These are phyloP conservation scores for Ogataea pini DNA, from an alignment of 805 yeast genomes.

Conservation along the genomic window DNA sequence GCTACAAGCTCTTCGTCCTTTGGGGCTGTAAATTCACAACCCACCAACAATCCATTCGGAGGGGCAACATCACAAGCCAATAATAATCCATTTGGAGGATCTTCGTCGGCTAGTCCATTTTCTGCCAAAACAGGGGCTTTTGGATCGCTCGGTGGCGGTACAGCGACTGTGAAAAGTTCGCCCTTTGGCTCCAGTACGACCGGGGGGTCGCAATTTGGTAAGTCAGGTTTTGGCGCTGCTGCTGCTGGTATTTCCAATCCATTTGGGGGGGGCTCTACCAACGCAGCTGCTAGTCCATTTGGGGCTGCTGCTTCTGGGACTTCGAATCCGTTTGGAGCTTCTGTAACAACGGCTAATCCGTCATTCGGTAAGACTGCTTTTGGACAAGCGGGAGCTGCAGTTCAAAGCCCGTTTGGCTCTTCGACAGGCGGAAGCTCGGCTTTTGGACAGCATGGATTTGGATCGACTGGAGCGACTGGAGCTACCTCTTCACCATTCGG, in stretches of 20 bases:
- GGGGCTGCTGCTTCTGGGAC: conserved; percentile 2
- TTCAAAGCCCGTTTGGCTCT: conserved; percentile 6
- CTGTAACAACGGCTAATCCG: conserved; percentile 11
- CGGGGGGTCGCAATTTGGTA: conserved; percentile 22
- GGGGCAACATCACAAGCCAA: too few relatives aligned
- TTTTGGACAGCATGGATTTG: conserved; percentile 20
- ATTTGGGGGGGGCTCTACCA: not conserved
- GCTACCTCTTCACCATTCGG: not conserved
- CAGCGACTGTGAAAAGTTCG: not conserved
- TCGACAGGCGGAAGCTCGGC: conserved; percentile 6
- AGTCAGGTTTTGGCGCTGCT: conserved; percentile 25
- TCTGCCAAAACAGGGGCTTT: conserved; percentile 17
- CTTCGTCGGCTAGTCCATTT: conserved; percentile 10
- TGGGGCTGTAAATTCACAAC: too few relatives aligned
- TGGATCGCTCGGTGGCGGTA: conserved; percentile 10
- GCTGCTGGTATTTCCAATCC: not conserved
- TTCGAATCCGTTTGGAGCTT: conserved; percentile 20
- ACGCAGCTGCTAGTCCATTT: conserved; percentile 1
- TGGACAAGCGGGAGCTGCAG: conserved; percentile 1
- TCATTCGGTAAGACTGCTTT: conserved; percentile 9
- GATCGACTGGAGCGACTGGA: conserved; percentile 16
- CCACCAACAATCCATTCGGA: too few relatives aligned
- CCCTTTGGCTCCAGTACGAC: conserved; percentile 13
- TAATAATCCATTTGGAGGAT: conserved; percentile 14
- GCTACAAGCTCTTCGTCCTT: not conserved